phyloP scores from a whole-genome alignment of 2,329 filamentous ascomycete species.

The Dactylonectria macrodidyma region DNA sequence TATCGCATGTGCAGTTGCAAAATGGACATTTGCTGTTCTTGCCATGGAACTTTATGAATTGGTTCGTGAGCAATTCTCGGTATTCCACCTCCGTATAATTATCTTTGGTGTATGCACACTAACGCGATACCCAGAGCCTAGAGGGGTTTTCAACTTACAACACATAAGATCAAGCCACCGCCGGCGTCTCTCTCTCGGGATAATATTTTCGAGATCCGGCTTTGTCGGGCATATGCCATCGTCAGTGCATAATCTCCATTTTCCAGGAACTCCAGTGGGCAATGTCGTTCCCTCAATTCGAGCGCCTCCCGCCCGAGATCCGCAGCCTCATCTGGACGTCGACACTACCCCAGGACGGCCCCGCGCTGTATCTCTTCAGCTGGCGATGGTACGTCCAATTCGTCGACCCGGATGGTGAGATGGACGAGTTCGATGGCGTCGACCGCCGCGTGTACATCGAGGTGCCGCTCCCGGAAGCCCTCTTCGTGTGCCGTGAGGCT shows the following conservation, averaged over 20 bases:
- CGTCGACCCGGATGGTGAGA: conserved; percentile 15
- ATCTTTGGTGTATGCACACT: neutral
- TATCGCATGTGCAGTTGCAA: neutral
- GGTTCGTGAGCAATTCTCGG: neutral
- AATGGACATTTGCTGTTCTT: neutral
- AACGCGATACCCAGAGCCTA: neutral
- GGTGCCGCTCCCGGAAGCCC: conserved; percentile 30
- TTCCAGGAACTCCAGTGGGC: conserved; percentile 12
- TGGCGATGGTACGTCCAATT: conserved; percentile 34
- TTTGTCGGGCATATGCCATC: neutral
- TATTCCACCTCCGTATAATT: neutral
- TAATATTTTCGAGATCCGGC: neutral
- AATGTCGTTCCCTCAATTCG: conserved; percentile 39
- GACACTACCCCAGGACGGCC: conserved; percentile 31
- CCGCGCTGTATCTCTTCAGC: conserved; percentile 39
- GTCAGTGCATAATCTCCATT: neutral
- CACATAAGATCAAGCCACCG: neutral
- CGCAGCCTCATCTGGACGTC: conserved; percentile 45
- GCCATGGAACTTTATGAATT: no score
- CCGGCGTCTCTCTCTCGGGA: neutral
- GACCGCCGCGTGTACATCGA: conserved; percentile 29
- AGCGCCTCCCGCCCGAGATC: conserved; percentile 44
- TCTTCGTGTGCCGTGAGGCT: conserved; percentile 43
- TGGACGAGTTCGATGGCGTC: conserved; percentile 16
- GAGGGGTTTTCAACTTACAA: neutral